Evolutionary conservation across 305 asterid genomes (phyloP).

Genomic region (Salvia sclarea): DNA sequence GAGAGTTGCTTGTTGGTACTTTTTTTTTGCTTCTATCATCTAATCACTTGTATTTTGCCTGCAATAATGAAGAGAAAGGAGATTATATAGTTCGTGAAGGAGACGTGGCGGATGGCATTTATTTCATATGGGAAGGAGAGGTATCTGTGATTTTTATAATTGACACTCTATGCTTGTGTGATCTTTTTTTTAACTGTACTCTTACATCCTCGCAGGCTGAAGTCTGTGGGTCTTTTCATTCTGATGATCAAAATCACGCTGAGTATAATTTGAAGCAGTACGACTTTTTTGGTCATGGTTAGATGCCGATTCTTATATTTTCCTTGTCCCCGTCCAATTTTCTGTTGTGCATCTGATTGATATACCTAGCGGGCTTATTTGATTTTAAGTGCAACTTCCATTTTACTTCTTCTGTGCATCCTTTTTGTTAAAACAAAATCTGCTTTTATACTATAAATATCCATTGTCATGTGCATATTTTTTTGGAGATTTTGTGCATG

Average conservation of each 20-base stretch:
- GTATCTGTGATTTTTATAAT: constrained; percentile 40
- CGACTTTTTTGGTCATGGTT: constrained; percentile 90
- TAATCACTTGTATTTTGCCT: constrained; percentile 20
- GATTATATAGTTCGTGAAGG: constrained; percentile 82
- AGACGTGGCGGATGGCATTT: constrained; percentile 72
- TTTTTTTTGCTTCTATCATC: constrained; percentile 26
- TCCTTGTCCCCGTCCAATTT: background rate
- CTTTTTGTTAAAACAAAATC: background rate
- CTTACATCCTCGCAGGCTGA: constrained; percentile 65
- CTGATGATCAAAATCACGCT: constrained; percentile 57
- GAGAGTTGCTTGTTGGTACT: constrained; percentile 1
- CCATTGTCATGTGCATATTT: constrained; percentile 3
- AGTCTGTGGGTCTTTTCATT: constrained; percentile 65
- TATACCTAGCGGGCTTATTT: constrained; percentile 4
- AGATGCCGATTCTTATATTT: constrained; percentile 37
- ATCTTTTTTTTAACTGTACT: constrained; percentile 1
- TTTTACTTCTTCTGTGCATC: constrained; percentile 8
- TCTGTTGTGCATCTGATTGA: constrained; percentile 19
- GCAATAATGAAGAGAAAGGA: constrained; percentile 58
- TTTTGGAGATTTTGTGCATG: constrained; percentile 18
- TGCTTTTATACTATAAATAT: background rate
- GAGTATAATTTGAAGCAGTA: constrained; percentile 70
- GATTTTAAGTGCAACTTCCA: constrained; percentile 24
- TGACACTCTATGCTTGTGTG: constrained; percentile 24
- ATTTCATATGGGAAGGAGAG: constrained; percentile 92